Evolutionary conservation across 2,329 filamentous ascomycete genomes (phyloP), one percentile per base, ranked within the genome.

Genomic region (Aspergillus puulaauensis): DNA sequence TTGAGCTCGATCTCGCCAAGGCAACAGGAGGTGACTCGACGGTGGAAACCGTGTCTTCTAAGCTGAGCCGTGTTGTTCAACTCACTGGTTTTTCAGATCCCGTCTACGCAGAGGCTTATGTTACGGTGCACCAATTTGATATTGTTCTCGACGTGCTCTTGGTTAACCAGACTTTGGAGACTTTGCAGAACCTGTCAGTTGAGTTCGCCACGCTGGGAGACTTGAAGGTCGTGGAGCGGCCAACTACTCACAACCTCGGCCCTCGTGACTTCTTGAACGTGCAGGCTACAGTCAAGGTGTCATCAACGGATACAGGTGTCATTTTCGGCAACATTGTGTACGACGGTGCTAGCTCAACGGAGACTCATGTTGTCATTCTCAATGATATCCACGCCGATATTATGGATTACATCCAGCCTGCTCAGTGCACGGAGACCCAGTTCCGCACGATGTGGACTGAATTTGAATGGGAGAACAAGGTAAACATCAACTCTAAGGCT

Each of bases 361-460:
- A 96, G 73, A 96, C 90, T 54, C 96, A 96, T 65, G 95, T 99
- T 8, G 95, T 99, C 55, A 99, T 99, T 66, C 84, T 99, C 54
- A 98, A 98, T 73, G 95, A 99, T 73, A 87, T 99, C 31, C 95
- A 99, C 70, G 93, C 98, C 57, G 95, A 99, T 72, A 97, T 99
- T 64, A 99, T 99, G 95, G 95, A 99, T 78, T 99, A 99, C 79
- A 99, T 99, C 70, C 93, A 98, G 73, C 95, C 95, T 1, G 93
- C 93, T 6, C 88, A 92, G 15, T 99, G 95, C 82, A 95, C 91
- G 4, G 95, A 99, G 81, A 97, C 93, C 11, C 92, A 98, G 71
- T 99, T 99, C 87, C 87, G 95, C 59, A 96, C 91, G n/a, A 99
- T 99, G 95, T 99, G 95, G 95, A 99, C 95, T 39, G 95, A 99